A percentile compares a stretch with the other conserved stretches of the same genome.
Conservation (phyloP, 1,139 yeast species). For the Lodderomyces theae region DNA sequence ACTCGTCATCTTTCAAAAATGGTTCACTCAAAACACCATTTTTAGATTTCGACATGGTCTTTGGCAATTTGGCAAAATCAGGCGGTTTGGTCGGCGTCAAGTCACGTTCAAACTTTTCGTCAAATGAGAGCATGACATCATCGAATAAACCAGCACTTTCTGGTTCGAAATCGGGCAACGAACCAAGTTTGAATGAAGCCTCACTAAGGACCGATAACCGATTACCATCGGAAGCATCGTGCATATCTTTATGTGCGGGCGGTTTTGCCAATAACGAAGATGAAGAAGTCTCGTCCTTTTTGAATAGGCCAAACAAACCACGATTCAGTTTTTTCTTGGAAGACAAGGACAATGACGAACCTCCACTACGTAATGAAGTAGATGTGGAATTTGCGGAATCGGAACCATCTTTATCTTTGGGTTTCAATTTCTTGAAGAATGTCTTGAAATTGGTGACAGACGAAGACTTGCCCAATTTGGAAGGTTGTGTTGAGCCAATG, state of each 20-base stretch:
- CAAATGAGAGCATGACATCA: slow-evolving; percentile 32
- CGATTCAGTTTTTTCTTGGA: slow-evolving; percentile 1
- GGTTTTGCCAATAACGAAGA: slow-evolving; percentile 1
- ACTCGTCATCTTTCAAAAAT: slow-evolving; percentile 44
- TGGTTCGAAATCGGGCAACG: slow-evolving; percentile 33
- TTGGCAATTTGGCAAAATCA: slow-evolving; percentile 9
- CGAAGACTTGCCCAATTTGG: slow-evolving; percentile 4
- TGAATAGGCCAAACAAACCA: slow-evolving; percentile 7
- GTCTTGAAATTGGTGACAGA: slow-evolving; percentile 10
- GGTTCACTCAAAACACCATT: slow-evolving; percentile 23
- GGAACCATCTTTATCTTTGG: slow-evolving; percentile 4
- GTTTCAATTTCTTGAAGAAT: slow-evolving; percentile 12
- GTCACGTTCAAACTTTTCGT: slow-evolving; percentile 23
- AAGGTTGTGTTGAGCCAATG: background rate
- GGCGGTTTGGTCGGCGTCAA: slow-evolving; percentile 18
- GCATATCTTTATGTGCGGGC: too few relatives aligned
- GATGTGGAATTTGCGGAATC: too few relatives aligned
- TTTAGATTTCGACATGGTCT: background rate
- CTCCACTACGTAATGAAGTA: slow-evolving; percentile 2
- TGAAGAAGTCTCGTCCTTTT: slow-evolving; percentile 5
- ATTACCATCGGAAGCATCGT: slow-evolving; percentile 1
- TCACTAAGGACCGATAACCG: slow-evolving; percentile 13
- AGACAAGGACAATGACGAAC: slow-evolving; percentile 6
- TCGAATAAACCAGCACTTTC: slow-evolving; percentile 32
- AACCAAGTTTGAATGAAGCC: slow-evolving; percentile 14